Evolutionary conservation across 306 rosid genomes (phyloP), one percentile per base, ranked within the genome.

Genomic region (Prinsepia uniflora): DNA sequence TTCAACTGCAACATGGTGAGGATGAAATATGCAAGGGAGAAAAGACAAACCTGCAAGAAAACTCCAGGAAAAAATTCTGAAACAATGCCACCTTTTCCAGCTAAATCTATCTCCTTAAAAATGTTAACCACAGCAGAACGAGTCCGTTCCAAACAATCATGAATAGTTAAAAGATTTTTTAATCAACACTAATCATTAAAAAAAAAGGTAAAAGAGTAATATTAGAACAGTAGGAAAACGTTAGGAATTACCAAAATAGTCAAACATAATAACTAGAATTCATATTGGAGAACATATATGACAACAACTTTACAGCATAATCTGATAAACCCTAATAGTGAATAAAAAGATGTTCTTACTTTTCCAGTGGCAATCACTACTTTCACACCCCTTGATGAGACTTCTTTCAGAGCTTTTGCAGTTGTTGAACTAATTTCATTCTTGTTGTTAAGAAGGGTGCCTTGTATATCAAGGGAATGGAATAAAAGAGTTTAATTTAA

Each of bases 341-440:
- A 15, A 63, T 30, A 76, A 72, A 30, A 80, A 19, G 15, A 52
- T 11, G 22, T n/a, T 71, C 89, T 79, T 87, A 93, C 98, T 82
- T 93, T 93, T 80, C 98, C 98, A 1, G 98, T 93, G 78, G 98
- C 98, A 69, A 93, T 87, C 78, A 93, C 96, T 84, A 93, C 81
- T 77, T 90, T 88, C 75, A 90, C 92, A 76, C 98, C 98, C 85
- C 94, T 94, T 55, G 84, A 81, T 42, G 81, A 58, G 42, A 84
- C 98, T 80, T 90, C 97, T 79, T 79, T 86, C 75, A 94, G 73
- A 75, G 97, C 97, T 74, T 77, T 82, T 63, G 63, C 88, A 74
- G 91, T 94, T 70, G 87, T 54, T 61, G 85, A 61, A 75, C 86
- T 66, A 75, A 93, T 81, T 81, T 80, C 94, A 83, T 90, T 83